Evolutionary conservation across 83 land plant genomes (phyloP), one percentile per base, ranked within the genome.

Genomic region (Picea abies): DNA sequence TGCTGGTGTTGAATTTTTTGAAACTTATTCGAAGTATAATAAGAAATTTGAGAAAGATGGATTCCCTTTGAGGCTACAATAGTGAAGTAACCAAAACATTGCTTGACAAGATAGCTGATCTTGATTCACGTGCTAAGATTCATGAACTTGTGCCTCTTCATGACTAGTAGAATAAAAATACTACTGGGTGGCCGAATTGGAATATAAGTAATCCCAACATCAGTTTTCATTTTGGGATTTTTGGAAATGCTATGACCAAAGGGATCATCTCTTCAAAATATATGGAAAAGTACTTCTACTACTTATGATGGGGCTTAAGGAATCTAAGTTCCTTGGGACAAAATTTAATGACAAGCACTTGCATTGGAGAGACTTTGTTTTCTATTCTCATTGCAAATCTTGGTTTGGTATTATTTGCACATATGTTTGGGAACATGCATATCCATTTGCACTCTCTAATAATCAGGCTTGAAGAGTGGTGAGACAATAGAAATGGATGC

Each of bases 291-390:
- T 88, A 87, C 58, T 83, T 90, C 0, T 92, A 90, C 52, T 90
- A 91, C 72, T 86, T 92, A 68, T 92, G 93, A 90, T 90, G 90
- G 90, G 94, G 94, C 5, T 72, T 92, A 44, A 77, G 80, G 81
- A 88, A 90, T 58, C 65, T 90, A 5, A 96, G 98, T 79, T 91
- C 99, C 52, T 85, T 92, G 67, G 92, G 93, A 11, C 96, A 93
- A 79, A 88, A 87, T 71, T 78, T 95, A 71, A 64, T 22, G 4
- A 95, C 95, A 35, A 95, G 85, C 82, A 91, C 91, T 20, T 96
- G 64, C 75, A 82, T 91, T 23, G 89, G 94, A 60, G 98, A 94
- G 81, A 90, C 93, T 4, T 60, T 84, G 52, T 93, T 93, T 90
- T 62, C 85, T 73, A 90, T 90, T 11, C 37, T 84, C 17, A 92